Base-by-base conservation (phyloP, 306 rosid species). In the Luffa aegyptiaca region DNA sequence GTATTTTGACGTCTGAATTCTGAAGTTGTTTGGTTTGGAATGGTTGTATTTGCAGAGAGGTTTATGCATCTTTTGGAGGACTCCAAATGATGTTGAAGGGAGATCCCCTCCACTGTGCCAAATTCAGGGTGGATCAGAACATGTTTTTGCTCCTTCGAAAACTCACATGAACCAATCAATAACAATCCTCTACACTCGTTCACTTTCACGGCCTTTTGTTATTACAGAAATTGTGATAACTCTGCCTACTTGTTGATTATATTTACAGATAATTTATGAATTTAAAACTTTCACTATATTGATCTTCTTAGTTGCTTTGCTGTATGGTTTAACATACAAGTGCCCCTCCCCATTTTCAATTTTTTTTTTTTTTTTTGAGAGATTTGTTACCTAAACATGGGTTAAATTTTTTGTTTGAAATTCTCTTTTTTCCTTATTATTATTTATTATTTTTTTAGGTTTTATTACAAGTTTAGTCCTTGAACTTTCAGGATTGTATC, bases 51-150 rank as follows among this genome's bases (percentile, higher is more conserved):
- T 64, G 65, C 89, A 95, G 97, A 85, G 99, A 90, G 86, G 83
- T 91, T 45, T 91, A 74, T 81, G 93, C 80, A 41, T 91, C 99
- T 20, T 93, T 90, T 83, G 99, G 99, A 48, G 97, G 97, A 73
- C 96, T 91, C 44, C 97, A 91, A 88, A 79, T 95, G 93, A 74
- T 87, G 93, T 83, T 95, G 84, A 88, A 80, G 83, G 97, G 93
- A 9, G 88, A 92, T 80, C 87, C 93, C 37, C 80, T 85, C 41
- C 88, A 81, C 58, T 92, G 92, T 85, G 79, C 80, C 9, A 84
- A 89, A 62, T 89, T 93, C 81, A 84, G 80, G 76, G 71, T 83
- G 14, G 96, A 91, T 75, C 91, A 90, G 89, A 90, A 80, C 39
- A 61, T 93, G 91, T 92, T 93, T 78, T 80, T 93, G 66, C 96